Conservation (phyloP, 164 flowering plant genomes). For the Piper longum region DNA sequence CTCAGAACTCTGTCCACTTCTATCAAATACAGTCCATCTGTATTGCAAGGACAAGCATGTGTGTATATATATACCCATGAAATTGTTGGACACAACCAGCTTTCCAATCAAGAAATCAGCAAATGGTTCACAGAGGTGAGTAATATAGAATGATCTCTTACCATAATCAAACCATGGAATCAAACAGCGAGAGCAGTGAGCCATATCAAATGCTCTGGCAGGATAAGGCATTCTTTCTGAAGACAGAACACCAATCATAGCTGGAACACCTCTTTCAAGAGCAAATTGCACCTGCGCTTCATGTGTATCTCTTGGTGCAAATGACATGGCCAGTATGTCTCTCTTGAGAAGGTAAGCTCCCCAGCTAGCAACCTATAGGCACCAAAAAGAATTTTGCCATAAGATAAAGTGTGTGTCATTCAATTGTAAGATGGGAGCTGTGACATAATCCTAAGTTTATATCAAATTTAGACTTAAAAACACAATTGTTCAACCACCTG, state of each 20-base stretch:
- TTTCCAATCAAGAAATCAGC: neutral
- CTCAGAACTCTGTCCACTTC: constrained; percentile 90
- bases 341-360: constrained; percentile 86
- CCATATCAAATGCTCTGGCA: constrained; percentile 94
- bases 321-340: constrained; percentile 81
- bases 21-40: constrained; percentile 74
- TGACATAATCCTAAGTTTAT: too few relatives aligned
- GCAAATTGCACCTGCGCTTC: constrained; percentile 99
- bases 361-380: constrained; percentile 85
- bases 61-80: neutral
- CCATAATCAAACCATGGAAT: constrained; percentile 84
- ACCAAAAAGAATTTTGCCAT: neutral
- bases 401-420: too few relatives aligned
- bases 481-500: too few relatives aligned
- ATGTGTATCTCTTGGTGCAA: constrained; percentile 96
- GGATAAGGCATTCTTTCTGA: constrained; percentile 80
- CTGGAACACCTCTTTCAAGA: constrained; percentile 91
- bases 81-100: neutral
- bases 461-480: too few relatives aligned
- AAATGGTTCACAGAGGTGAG: neutral
- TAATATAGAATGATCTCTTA: constrained; percentile 9
- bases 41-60: neutral
- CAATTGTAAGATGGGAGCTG: too few relatives aligned
- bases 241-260: constrained; percentile 85
- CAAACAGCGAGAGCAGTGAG: constrained; percentile 94